Evolutionary conservation across 352 stramenopile species (phyloP).

Genomic region (Globisporangium uncinulatum): DNA sequence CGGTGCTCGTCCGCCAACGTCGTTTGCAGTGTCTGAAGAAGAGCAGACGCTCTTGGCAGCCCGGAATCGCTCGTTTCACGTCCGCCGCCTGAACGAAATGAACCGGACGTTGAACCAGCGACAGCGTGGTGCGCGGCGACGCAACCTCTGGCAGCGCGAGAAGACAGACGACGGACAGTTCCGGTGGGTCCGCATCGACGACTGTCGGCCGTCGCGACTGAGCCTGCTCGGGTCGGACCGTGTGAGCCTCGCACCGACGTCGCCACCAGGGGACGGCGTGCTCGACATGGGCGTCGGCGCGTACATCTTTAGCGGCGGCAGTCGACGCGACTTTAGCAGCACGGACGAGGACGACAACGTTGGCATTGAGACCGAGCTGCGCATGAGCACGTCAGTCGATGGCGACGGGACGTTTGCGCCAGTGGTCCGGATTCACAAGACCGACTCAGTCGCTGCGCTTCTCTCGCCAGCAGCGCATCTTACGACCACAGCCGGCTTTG

Average conservation of each 20-base stretch:
- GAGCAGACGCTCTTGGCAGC: constrained; percentile 37
- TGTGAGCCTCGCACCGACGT: constrained; percentile 10
- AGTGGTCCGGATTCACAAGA: constrained; percentile 37
- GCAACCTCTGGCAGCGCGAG: constrained; percentile 76
- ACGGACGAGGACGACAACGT: constrained; percentile 15
- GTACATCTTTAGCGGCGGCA: constrained; percentile 29
- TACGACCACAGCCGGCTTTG: neutral
- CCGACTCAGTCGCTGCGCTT: constrained; percentile 8
- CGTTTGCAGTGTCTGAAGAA: constrained; percentile 24
- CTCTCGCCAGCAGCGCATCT: neutral
- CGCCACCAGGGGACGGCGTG: constrained; percentile 6
- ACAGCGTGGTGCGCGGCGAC: constrained; percentile 59
- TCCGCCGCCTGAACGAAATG: constrained; percentile 73
- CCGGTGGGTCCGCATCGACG: constrained; percentile 67
- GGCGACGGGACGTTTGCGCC: constrained; percentile 38
- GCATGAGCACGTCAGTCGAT: constrained; percentile 39
- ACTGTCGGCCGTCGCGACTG: constrained; percentile 61
- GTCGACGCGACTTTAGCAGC: constrained; percentile 7
- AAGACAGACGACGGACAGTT: constrained; percentile 68
- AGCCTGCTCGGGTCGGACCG: constrained; percentile 38
- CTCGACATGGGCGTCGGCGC: constrained; percentile 26
- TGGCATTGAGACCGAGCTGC: constrained; percentile 68
- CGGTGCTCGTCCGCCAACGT: constrained; percentile 17
- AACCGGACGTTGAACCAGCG: constrained; percentile 59
- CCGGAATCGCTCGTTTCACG: constrained; percentile 71